These are phyloP conservation scores for Rubia yunnanensis DNA, from an alignment of 257 asterid species.

Conservation along the genomic window DNA sequence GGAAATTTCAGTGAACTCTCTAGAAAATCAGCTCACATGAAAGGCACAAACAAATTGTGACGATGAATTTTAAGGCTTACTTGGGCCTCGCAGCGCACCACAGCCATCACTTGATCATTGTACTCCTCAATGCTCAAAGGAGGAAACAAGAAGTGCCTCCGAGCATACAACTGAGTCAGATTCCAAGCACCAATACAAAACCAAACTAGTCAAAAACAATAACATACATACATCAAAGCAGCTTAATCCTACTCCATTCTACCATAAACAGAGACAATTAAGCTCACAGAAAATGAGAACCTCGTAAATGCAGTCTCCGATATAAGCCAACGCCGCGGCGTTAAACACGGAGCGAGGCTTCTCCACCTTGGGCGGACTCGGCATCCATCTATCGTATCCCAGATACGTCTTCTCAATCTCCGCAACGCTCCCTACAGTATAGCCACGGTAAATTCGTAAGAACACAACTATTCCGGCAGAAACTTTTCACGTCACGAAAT, in stretches of 20 bases:
- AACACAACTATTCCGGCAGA: background rate
- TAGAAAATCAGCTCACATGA: background rate
- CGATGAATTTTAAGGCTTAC: slow-evolving; percentile 25
- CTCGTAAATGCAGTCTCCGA: slow-evolving; percentile 93
- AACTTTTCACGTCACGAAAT: background rate
- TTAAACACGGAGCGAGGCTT: slow-evolving; percentile 81
- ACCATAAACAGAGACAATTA: background rate
- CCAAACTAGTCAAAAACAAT: slow-evolving; percentile 7
- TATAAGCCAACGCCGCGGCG: slow-evolving; percentile 82
- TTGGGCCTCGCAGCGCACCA: slow-evolving; percentile 95
- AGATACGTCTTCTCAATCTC: slow-evolving; percentile 43
- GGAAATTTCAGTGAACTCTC: background rate
- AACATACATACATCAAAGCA: slow-evolving; percentile 1
- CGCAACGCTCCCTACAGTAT: slow-evolving; percentile 17
- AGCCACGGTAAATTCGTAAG: slow-evolving; percentile 9
- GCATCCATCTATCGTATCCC: slow-evolving; percentile 85
- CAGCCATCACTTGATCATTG: slow-evolving; percentile 87
- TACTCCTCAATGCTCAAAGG: slow-evolving; percentile 72
- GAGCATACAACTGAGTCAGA: slow-evolving; percentile 76
- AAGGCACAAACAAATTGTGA: background rate
- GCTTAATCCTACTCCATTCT: background rate
- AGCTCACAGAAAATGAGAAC: slow-evolving; percentile 17
- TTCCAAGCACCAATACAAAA: slow-evolving; percentile 8
- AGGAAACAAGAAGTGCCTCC: slow-evolving; percentile 88
- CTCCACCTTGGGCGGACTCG: slow-evolving; percentile 68